These are phyloP conservation scores for Parathielavia appendiculata DNA, from an alignment of 495 filamentous ascomycete species.

Conservation along the genomic window DNA sequence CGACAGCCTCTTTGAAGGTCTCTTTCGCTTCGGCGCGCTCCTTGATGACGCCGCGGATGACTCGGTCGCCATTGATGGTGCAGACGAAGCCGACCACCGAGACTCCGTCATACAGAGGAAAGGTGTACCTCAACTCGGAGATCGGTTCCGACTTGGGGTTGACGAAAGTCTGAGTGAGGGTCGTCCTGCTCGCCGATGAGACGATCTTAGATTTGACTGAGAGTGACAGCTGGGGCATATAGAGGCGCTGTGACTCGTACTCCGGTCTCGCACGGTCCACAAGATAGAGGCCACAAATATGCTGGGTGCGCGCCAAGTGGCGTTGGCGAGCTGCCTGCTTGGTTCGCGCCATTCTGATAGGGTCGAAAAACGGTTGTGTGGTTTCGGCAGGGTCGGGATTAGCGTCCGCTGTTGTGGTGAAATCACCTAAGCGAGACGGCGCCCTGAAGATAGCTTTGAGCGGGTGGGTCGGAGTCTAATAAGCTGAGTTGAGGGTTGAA, in stretches of 20 bases:
- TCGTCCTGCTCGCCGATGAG: slow-evolving; percentile 52
- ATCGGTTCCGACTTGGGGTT: slow-evolving; percentile 41
- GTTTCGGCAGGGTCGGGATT: no score
- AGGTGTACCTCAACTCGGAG: slow-evolving; percentile 54
- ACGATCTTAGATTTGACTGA: slow-evolving; percentile 50
- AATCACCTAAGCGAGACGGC: no score
- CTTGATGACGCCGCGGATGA: slow-evolving; percentile 56
- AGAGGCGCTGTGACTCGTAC: slow-evolving; percentile 22
- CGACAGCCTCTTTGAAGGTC: slow-evolving; percentile 51
- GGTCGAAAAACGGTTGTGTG: no score
- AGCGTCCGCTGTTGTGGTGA: no score
- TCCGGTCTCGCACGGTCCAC: neutral
- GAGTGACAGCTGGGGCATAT: slow-evolving; percentile 53
- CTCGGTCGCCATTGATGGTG: slow-evolving; percentile 43
- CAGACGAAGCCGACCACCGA: slow-evolving; percentile 60
- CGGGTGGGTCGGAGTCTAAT: no score
- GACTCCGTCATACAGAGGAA: slow-evolving; percentile 64
- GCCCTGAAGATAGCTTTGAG: no score
- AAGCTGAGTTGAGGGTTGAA: no score
- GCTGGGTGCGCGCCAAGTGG: neutral
- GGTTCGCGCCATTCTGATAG: no score
- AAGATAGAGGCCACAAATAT: slow-evolving; percentile 30
- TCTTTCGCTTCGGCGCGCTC: slow-evolving; percentile 52
- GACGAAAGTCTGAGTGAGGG: slow-evolving; percentile 56
- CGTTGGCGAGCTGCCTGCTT: neutral